Evolutionary conservation across 768 basidiomycete genomes (phyloP).

Genomic region (Kwoniella mangroviensis): DNA sequence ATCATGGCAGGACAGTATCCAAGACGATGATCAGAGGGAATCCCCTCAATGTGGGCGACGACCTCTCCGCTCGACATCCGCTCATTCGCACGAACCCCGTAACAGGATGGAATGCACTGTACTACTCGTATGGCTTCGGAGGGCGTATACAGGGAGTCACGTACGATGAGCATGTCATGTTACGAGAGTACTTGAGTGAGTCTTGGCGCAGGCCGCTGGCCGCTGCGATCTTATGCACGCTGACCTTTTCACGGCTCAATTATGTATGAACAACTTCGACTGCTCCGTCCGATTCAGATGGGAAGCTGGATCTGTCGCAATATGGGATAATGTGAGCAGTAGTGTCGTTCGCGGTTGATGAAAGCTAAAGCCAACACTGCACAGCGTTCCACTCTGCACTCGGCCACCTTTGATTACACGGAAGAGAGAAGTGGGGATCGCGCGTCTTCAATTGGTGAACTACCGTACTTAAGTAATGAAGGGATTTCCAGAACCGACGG

Average conservation of each 20-base stretch:
- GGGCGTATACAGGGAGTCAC: slow-evolving; percentile 53
- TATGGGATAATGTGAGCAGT: slow-evolving; percentile 64
- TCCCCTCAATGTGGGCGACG: slow-evolving; percentile 56
- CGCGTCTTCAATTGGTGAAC: slow-evolving; percentile 66
- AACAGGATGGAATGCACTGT: slow-evolving; percentile 52
- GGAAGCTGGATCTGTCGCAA: slow-evolving; percentile 64
- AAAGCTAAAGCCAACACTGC: background rate
- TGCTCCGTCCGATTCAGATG: slow-evolving; percentile 63
- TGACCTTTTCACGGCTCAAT: slow-evolving; percentile 2
- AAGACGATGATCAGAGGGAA: slow-evolving; percentile 49
- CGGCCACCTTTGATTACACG: slow-evolving; percentile 59
- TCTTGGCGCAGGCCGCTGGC: slow-evolving; percentile 1
- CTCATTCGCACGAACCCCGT: slow-evolving; percentile 54
- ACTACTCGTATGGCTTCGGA: slow-evolving; percentile 45
- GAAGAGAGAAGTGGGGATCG: slow-evolving; percentile 61
- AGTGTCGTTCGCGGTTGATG: no score
- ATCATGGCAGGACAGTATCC: slow-evolving; percentile 48
- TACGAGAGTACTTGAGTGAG: slow-evolving; percentile 21
- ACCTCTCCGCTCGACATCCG: slow-evolving; percentile 54
- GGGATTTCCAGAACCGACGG: slow-evolving; percentile 4
- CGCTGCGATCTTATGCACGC: no score
- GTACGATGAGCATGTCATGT: slow-evolving; percentile 63
- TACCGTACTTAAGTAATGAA: slow-evolving; percentile 62
- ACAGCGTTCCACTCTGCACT: slow-evolving; percentile 24
- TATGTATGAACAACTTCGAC: slow-evolving; percentile 62